Evolutionary conservation across 306 rosid species (phyloP), one percentile per base, ranked within the genome.

Genomic region (Glycine latifolia): DNA sequence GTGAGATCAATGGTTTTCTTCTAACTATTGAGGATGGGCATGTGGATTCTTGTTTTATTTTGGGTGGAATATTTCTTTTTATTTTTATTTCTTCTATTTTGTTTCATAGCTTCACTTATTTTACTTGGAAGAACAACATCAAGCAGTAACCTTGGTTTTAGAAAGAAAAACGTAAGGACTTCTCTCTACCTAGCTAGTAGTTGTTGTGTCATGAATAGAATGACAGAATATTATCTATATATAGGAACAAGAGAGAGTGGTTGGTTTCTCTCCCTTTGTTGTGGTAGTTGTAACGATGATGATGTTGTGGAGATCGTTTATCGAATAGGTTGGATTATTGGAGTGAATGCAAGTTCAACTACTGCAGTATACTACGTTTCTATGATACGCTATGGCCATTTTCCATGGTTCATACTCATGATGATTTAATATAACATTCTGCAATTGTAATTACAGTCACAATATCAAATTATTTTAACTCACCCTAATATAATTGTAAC

Each of bases 361-460:
- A 26, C 77, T 26, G 33, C 12, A 26, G 7, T 11, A 50, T 71
- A 78, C 76, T 76, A 37, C 31, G 31, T 26, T 1, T 16, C 44
- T 39, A 49, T 26, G 31, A 26, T 26, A 26, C 1, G 53, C 65
- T 67, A 67, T 35, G 12, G 71, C 76, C 46, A 65, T 66, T 66
- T 66, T 76, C 77, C 35, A 76, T 43, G 46, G 71, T 41, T 73
- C 16, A 56, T 55, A 6, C 31, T 26, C 31, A 26, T 26, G 31
- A 26, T 26, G 31, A 26, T 26, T 26, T 26, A 1, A 26, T 0
- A 26, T 26, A 26, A 26, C 31, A 26, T 26, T 26, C 31, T 2
- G 2, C 2, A 26, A 26, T 26, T 26, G 31, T 26, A 26, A 26
- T 26, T 26, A 26, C 1, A 26, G 2, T 26, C 2, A 0, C 2